Conservation (phyloP, 1,284 basidiomycete species). For the Ustilago shanxiensis region DNA sequence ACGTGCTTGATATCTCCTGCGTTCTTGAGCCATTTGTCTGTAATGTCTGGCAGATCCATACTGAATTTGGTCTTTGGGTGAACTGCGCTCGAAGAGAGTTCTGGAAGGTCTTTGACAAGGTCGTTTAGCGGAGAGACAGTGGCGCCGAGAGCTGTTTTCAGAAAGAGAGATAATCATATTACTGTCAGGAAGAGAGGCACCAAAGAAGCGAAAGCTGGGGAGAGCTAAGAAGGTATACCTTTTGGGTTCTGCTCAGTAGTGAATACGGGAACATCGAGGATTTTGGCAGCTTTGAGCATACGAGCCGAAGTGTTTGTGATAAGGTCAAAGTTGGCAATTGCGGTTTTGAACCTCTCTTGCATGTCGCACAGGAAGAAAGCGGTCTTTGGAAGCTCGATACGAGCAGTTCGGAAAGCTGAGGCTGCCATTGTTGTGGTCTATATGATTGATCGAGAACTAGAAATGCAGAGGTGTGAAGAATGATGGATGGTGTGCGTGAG, state of each 20-base stretch:
- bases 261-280: slow-evolving; percentile 79
- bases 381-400: slow-evolving; percentile 57
- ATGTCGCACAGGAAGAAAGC: slow-evolving; percentile 66
- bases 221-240: slow-evolving; percentile 72
- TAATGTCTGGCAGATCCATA: slow-evolving; percentile 81
- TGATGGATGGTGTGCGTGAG: not conserved
- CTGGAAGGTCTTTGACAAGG: slow-evolving; percentile 75
- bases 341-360: slow-evolving; percentile 61
- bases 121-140: slow-evolving; percentile 76
- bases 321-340: slow-evolving; percentile 58
- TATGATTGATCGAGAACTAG: not conserved
- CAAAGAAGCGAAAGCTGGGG: no score
- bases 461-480: not conserved
- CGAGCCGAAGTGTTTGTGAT: slow-evolving; percentile 56
- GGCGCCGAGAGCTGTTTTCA: slow-evolving; percentile 76
- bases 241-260: slow-evolving; percentile 86
- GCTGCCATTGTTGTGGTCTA: slow-evolving; percentile 11
- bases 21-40: slow-evolving; percentile 72
- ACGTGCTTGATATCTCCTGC: slow-evolving; percentile 74
- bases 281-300: slow-evolving; percentile 71
- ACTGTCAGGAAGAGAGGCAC: not conserved
- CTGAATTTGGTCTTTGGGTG: slow-evolving; percentile 83
- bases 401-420: slow-evolving; percentile 35
- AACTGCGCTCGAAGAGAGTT: slow-evolving; percentile 75
- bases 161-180: not conserved